These are phyloP conservation scores for Craterostigma plantagineum DNA, from an alignment of 257 asterid genomes.

Conservation along the genomic window DNA sequence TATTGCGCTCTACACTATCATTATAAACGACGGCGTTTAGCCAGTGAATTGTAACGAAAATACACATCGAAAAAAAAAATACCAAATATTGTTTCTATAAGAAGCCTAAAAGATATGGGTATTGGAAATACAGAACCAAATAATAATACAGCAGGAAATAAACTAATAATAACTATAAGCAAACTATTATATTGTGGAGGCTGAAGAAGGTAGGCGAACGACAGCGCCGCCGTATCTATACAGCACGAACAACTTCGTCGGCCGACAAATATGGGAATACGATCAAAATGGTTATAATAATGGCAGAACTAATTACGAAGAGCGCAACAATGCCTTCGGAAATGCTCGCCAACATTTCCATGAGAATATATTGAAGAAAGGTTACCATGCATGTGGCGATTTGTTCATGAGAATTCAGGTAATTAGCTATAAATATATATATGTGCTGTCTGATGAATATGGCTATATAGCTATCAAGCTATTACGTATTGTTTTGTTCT, in stretches of 20 bases:
- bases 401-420: conserved; percentile 44
- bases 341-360: conserved; percentile 23
- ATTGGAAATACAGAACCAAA: too few relatives aligned
- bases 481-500: not conserved
- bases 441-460: too few relatives aligned
- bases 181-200: conserved; percentile 30
- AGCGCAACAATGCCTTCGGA: conserved; percentile 17
- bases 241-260: conserved; percentile 41
- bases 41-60: too few relatives aligned
- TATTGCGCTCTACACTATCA: too few relatives aligned
- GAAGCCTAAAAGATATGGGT: too few relatives aligned
- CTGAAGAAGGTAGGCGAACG: conserved; percentile 46
- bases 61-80: too few relatives aligned
- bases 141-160: not conserved
- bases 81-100: too few relatives aligned
- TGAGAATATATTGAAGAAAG: conserved; percentile 22
- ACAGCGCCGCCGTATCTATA: conserved; percentile 21
- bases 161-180: not conserved
- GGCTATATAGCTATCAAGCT: not conserved
- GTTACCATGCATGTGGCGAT: conserved; percentile 28
- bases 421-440: too few relatives aligned
- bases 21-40: too few relatives aligned
- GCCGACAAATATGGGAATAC: conserved; percentile 44
- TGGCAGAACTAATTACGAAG: conserved; percentile 31
- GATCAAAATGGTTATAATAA: conserved; percentile 22